phyloP scores from a whole-genome alignment of 2,329 filamentous ascomycete genomes.

The Fusarium ramigenum region DNA sequence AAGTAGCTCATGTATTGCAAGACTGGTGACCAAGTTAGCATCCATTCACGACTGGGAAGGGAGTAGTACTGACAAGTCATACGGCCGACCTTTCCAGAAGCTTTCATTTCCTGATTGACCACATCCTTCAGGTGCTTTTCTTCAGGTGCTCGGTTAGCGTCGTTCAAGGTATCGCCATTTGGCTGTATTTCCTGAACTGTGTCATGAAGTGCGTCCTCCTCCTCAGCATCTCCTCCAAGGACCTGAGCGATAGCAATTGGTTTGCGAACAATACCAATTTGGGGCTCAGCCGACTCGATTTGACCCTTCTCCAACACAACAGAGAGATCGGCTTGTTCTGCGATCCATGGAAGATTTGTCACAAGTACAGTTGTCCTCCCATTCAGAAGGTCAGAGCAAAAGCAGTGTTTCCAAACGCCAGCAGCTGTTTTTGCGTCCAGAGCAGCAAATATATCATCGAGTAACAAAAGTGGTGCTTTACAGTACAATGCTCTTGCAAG shows the following conservation, averaged over 20 bases:
- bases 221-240: constrained; percentile 49
- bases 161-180: constrained; percentile 44
- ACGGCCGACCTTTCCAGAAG: constrained; percentile 56
- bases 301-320: constrained; percentile 58
- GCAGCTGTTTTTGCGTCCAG: constrained; percentile 67
- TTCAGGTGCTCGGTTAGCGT: constrained; percentile 47
- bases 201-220: constrained; percentile 41
- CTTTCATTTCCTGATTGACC: constrained; percentile 59
- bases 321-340: constrained; percentile 59
- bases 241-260: constrained; percentile 55
- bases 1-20: constrained; percentile 63
- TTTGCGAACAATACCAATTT: constrained; percentile 56
- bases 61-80: constrained; percentile 52
- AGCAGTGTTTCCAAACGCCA: constrained; percentile 65
- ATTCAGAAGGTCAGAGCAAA: constrained; percentile 63
- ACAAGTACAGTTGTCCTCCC: constrained; percentile 66
- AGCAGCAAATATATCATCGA: constrained; percentile 69
- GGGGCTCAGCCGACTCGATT: constrained; percentile 53
- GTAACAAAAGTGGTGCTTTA: constrained; percentile 61
- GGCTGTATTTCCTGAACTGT: constrained; percentile 44
- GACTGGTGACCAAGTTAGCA: constrained; percentile 46
- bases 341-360: constrained; percentile 64
- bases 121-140: constrained; percentile 53
- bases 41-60: not conserved
- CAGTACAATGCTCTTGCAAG: constrained; percentile 67